Conservation (phyloP, 73 alveolate genomes). For the Blepharisma stoltei region DNA sequence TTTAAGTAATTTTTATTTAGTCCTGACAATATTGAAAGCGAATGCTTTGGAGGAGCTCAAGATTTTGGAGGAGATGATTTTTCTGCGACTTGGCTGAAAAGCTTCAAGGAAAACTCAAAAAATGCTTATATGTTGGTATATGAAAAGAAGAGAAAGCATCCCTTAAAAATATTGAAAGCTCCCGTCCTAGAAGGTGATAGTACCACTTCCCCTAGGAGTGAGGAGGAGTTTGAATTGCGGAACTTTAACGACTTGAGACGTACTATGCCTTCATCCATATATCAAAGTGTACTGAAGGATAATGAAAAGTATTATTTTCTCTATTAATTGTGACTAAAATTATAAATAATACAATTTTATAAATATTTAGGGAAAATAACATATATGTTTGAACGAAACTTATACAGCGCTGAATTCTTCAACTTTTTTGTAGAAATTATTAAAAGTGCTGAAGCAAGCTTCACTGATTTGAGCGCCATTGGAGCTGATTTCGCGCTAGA, state of each 20-base stretch:
- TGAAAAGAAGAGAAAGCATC: constrained; percentile 76
- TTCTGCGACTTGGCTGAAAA: constrained; percentile 44
- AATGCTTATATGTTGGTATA: constrained; percentile 98
- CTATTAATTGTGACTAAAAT: neutral
- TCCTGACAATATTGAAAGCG: constrained; percentile 50
- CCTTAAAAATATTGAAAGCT: constrained; percentile 40
- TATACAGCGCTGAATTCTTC: constrained; percentile 28
- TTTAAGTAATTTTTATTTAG: constrained; percentile 34
- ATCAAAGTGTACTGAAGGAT: constrained; percentile 23
- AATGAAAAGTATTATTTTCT: neutral
- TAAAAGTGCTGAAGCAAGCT: neutral
- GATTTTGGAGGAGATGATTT: constrained; percentile 40
- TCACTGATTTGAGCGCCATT: neutral
- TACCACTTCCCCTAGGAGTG: constrained; percentile 25
- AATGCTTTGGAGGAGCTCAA: constrained; percentile 87
- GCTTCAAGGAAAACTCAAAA: constrained; percentile 57
- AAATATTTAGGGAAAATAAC: too few relatives aligned
- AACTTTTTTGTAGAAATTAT: neutral
- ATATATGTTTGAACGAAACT: constrained; percentile 4
- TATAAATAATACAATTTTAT: constrained; percentile 18
- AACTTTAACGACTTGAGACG: neutral
- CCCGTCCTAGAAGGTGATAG: constrained; percentile 26
- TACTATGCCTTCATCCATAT: constrained; percentile 48
- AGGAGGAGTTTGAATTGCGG: neutral
- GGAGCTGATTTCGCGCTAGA: neutral